Base-by-base conservation (phyloP, 352 stramenopile species). In the Globisporangium parvum region DNA sequence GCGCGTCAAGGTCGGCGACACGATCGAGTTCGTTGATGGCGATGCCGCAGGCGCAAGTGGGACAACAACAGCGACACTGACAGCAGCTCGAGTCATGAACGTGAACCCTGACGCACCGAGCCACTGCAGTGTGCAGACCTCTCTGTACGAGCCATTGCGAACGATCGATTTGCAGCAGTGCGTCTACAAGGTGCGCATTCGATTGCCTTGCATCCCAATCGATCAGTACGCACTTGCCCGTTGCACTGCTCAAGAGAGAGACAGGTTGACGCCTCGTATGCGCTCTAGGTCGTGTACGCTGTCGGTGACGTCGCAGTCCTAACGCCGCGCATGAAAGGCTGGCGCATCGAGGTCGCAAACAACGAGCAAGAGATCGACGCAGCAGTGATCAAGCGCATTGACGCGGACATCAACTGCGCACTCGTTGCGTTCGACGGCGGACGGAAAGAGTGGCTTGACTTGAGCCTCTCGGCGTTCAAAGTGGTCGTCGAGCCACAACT, bases 371-470 rank as follows among this genome's bases (percentile, higher is more conserved):
- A 47, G 1, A 23, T 61, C 6, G 70, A 75, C 10, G 15, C 15
- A 3, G 69, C 64, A 0, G 52, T 75, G 11, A 68, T 85, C 49
- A 83, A 83, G 54, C 67, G 76, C 50, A 62, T 85, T 15, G 71
- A 87, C 45, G 50, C 48, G 2, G 67, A 74, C 18, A 72, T 87
- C 44, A 87, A 87, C 51, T 85, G 76, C 47, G 71, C 70, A 15
- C 63, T 85, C 18, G 52, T 87, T 6, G 55, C 61, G 11, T 87
- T 85, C 35, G 55, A 60, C 11, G 66, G 64, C 28, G 73, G 71
- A 1, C 64, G 60, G 35, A 83, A 83, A 50, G 75, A 82, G 51
- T 83, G 76, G 76, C 59, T 76, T 14, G 74, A 87, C 46, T 46
- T 87, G 5, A 74, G 62, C 8, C 64, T 83, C 20, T 69, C 70